phyloP scores from a whole-genome alignment of 1,139 yeast genomes.

The Sugiyamaella grinbergsii region DNA sequence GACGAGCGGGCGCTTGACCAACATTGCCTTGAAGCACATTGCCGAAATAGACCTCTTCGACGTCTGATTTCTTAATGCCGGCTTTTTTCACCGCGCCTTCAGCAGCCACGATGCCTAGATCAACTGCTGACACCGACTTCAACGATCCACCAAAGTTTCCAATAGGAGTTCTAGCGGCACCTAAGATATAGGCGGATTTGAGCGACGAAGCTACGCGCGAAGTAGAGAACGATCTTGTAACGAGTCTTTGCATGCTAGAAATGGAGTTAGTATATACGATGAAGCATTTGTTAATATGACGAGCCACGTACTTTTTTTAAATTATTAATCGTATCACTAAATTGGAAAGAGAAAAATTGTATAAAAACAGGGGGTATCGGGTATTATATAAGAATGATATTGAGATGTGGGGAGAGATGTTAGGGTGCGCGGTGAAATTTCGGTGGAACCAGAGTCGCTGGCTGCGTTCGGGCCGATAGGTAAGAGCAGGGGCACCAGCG shows the following conservation, averaged over 20 bases:
- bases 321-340: too few species aligned
- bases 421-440: constrained; percentile 15
- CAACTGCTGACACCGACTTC: constrained; percentile 53
- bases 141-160: constrained; percentile 61
- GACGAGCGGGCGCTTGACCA: constrained; percentile 68
- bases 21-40: constrained; percentile 60
- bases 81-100: constrained; percentile 58
- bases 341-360: neutral
- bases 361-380: neutral
- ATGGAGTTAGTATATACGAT: too few species aligned
- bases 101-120: constrained; percentile 60
- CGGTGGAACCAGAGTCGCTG: constrained; percentile 5
- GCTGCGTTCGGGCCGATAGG: constrained; percentile 6
- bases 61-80: constrained; percentile 51
- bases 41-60: constrained; percentile 59
- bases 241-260: constrained; percentile 10
- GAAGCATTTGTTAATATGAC: too few species aligned
- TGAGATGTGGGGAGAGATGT: constrained; percentile 4
- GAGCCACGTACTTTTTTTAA: too few species aligned
- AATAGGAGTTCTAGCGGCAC: constrained; percentile 61
- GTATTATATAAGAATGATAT: neutral
- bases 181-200: constrained; percentile 52
- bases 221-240: constrained; percentile 14
- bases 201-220: constrained; percentile 21
- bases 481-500: neutral